phyloP scores from a whole-genome alignment of 257 asterid species.

The Solanum clarkiae region DNA sequence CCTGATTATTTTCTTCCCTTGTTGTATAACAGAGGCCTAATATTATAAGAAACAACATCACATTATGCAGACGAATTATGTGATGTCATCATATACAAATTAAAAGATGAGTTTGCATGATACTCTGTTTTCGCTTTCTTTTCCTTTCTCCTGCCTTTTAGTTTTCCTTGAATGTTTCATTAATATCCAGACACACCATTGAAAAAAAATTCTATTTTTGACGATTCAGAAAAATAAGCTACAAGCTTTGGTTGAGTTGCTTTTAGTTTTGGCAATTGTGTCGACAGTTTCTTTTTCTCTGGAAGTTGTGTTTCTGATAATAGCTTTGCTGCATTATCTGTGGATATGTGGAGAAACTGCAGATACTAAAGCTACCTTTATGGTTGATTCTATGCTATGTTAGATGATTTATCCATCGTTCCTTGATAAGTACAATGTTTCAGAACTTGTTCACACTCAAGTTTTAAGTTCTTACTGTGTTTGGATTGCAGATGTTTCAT shows the following conservation, averaged over 20 bases:
- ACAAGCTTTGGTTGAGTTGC: background rate
- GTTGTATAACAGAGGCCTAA: background rate
- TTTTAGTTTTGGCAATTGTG: background rate
- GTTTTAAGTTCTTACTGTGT: background rate
- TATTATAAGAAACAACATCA: background rate
- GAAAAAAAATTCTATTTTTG: background rate
- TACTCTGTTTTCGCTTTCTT: background rate
- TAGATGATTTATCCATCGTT: background rate
- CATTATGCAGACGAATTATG: background rate
- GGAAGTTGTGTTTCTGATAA: background rate
- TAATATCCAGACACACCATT: background rate
- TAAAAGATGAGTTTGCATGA: background rate
- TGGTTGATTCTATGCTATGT: background rate
- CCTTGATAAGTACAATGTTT: background rate
- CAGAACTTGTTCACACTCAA: background rate
- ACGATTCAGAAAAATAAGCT: background rate
- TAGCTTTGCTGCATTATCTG: background rate
- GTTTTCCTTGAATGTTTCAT: background rate
- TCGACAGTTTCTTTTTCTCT: background rate
- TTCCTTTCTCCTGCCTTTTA: background rate
- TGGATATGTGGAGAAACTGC: background rate
- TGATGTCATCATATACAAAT: background rate
- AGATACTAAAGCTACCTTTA: background rate
- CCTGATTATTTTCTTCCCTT: background rate
- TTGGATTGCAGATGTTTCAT: constrained; percentile 67